Conservation (phyloP, 768 basidiomycete species). For the Hericium alpestre region DNA sequence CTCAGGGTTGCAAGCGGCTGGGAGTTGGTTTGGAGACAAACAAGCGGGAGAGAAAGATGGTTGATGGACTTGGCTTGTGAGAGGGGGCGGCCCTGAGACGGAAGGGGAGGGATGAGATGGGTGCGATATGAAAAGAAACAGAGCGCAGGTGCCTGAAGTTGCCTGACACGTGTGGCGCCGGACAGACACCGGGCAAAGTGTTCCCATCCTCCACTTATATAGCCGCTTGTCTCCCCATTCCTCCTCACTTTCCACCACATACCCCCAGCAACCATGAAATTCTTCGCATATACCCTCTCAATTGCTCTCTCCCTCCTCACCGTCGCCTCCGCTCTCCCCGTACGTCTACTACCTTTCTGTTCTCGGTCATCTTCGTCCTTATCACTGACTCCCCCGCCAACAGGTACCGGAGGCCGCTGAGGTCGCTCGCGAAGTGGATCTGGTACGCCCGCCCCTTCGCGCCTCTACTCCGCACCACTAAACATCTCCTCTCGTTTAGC, state of each 20-base stretch:
- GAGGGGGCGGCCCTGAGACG: neutral
- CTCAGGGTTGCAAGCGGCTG: neutral
- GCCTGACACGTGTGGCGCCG: conserved; percentile 3
- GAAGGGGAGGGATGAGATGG: neutral
- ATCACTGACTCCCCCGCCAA: neutral
- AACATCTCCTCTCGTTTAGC: too few species aligned
- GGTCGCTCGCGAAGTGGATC: neutral
- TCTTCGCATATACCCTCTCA: conserved; percentile 5
- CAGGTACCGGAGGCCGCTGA: neutral
- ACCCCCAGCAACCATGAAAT: conserved; percentile 10
- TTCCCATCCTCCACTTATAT: neutral
- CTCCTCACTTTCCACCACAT: neutral
- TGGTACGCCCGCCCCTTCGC: neutral
- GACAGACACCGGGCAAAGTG: neutral
- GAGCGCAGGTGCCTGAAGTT: neutral
- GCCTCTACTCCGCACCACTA: too few species aligned
- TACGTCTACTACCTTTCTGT: conserved; percentile 13
- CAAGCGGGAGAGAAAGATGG: neutral
- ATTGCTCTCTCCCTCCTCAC: conserved; percentile 13
- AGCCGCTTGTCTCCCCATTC: neutral
- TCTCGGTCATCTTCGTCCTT: neutral
- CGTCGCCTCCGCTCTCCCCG: conserved; percentile 15
- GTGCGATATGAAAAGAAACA: neutral
- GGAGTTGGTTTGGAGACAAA: neutral
- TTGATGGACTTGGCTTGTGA: neutral